Conservation (phyloP, 805 yeast genomes). For the Torulaspora indica region DNA sequence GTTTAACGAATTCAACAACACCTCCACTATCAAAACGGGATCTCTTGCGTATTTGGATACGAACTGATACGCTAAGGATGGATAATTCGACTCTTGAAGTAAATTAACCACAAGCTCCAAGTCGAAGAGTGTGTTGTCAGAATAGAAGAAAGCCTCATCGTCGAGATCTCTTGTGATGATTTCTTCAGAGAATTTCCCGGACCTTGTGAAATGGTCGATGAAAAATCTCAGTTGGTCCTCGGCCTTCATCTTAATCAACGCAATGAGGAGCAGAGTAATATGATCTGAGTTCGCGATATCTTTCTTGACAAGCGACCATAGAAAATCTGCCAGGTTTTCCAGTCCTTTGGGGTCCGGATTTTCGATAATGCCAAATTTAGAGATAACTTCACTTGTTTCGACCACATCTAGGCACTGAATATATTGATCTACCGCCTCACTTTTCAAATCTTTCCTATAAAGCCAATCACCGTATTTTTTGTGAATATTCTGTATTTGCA, state of each 20-base stretch:
- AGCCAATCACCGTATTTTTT: conserved; percentile 67
- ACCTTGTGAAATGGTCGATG: conserved; percentile 40
- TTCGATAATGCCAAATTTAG: conserved; percentile 69
- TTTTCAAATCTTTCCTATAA: conserved; percentile 58
- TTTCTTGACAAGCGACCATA: conserved; percentile 54
- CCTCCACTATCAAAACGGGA: conserved; percentile 69
- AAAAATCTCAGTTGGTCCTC: conserved; percentile 54
- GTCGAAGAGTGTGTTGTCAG: conserved; percentile 46
- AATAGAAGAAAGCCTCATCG: conserved; percentile 37
- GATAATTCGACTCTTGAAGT: conserved; percentile 68
- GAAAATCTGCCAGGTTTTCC: conserved; percentile 54
- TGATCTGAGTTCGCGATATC: conserved; percentile 70
- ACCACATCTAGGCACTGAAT: conserved; percentile 51
- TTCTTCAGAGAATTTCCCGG: conserved; percentile 26
- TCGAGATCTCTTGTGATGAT: conserved; percentile 34
- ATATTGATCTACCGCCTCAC: conserved; percentile 71
- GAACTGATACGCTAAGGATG: conserved; percentile 59
- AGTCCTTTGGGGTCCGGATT: conserved; percentile 32
- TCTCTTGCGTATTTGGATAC: conserved; percentile 64
- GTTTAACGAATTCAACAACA: conserved; percentile 60
- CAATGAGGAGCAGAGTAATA: conserved; percentile 69
- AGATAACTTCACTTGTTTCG: conserved; percentile 70
- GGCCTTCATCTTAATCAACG: conserved; percentile 71
- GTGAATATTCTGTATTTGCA: conserved; percentile 38
- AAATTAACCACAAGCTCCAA: conserved; percentile 60